Conservation (phyloP, 2,329 filamentous ascomycete genomes). For the Colletotrichum chlorophyti region DNA sequence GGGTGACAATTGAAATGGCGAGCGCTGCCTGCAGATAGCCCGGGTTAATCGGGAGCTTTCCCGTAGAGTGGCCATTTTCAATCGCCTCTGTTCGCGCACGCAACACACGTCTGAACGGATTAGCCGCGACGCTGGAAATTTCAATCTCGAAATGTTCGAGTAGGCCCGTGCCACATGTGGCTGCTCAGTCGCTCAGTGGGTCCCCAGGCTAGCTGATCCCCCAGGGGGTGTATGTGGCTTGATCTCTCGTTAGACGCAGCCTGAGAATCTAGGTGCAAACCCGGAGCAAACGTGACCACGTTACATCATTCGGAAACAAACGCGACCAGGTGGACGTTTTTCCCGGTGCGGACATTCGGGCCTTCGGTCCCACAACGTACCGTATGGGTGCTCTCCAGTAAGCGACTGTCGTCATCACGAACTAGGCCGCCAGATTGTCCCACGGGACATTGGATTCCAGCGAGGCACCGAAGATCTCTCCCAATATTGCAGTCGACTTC, state of each 20-base stretch:
- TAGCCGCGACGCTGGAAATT: constrained; percentile 29
- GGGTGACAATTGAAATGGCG: constrained; percentile 33
- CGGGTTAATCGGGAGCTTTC: constrained; percentile 46
- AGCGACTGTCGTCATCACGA: constrained; percentile 24
- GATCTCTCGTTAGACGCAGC: background rate
- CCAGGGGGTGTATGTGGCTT: constrained; percentile 4
- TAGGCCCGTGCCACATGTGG: constrained; percentile 26
- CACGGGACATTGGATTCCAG: constrained; percentile 5
- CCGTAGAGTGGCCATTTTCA: constrained; percentile 49
- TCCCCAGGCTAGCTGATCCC: background rate
- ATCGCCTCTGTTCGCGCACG: constrained; percentile 22
- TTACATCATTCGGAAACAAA: too few relatives aligned
- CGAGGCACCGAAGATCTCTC: constrained; percentile 21
- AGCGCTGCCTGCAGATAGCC: constrained; percentile 37
- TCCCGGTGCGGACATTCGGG: constrained; percentile 19
- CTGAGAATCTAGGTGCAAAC: background rate
- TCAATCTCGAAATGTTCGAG: constrained; percentile 28
- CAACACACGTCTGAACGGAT: constrained; percentile 15
- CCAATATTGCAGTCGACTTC: constrained; percentile 3
- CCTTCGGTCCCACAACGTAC: constrained; percentile 2
- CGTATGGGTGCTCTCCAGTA: background rate
- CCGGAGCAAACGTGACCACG: constrained; percentile 16
- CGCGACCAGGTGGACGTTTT: constrained; percentile 5
- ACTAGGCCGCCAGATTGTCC: background rate
- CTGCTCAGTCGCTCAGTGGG: background rate